Base-by-base conservation (phyloP, 768 basidiomycete genomes). In the Gymnopilus junonius region DNA sequence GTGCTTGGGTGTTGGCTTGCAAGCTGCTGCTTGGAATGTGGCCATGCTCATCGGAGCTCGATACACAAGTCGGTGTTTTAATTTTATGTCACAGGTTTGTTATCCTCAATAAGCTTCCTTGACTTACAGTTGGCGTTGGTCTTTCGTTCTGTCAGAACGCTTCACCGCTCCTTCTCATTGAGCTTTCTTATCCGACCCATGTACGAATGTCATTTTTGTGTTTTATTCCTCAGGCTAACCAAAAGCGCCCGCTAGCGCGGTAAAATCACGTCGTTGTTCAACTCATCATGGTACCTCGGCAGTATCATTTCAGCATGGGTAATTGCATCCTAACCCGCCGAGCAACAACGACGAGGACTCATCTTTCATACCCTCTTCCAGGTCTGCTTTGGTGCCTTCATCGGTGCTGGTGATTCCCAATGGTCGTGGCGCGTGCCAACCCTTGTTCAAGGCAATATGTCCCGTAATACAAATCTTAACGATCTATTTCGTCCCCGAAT, bases 231-330 rank as follows among this genome's bases (percentile, higher is more conserved):
- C 17, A 25, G 51, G 45, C 55, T 65, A 34, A 51, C 50, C 25
- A 48, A 43, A 63, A 17, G 56, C 27, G 21, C 55, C n/a, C 59
- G 37, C 20, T 32, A 80, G 79, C 76, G 79, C 59, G 87, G 84
- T 3, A 85, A 86, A 73, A 76, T 88, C 21, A 88, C 85, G 15
- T 83, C 87, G 10, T 71, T 88, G 59, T 92, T 88, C 74, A 92
- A 93, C 74, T 82, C 88, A 0, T 83, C 82, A 53, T 93, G 91
- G 91, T 92, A 92, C 72, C 68, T 88, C 35, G 91, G 92, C 10
- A 87, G 87, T 63, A 87, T 91, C 61, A 73, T 87, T 39, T 85
- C 87, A 71, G 81, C 82, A 64, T 83, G 78, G 76, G 77, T 77
- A 69, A 48, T 71, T 39, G 21, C 51, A 21, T 31, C 34, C 45